phyloP scores from a whole-genome alignment of 306 rosid species.

The Cicer chorassanicum region DNA sequence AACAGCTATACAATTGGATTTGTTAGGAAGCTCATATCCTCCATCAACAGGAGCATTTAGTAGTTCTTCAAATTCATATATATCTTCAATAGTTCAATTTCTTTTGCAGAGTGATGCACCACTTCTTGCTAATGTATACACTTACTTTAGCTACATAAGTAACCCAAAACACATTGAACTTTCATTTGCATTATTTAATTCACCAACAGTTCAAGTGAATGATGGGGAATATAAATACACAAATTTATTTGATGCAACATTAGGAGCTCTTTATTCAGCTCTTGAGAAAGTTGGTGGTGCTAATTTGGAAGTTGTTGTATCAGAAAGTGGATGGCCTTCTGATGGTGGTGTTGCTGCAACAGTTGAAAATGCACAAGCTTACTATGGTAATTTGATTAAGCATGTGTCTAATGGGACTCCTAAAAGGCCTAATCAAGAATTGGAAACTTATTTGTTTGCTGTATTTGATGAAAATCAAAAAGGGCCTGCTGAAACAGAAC shows the following conservation, averaged over 20 bases:
- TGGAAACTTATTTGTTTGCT: too few relatives aligned
- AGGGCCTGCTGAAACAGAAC: too few relatives aligned
- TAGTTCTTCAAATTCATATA: constrained; percentile 36
- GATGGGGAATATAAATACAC: constrained; percentile 42
- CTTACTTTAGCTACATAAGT: too few relatives aligned
- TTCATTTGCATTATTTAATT: too few relatives aligned
- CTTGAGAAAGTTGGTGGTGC: constrained; percentile 58
- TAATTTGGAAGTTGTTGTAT: background rate
- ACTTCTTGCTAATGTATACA: constrained; percentile 48
- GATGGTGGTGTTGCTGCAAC: constrained; percentile 48
- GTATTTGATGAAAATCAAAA: too few relatives aligned
- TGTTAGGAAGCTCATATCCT: constrained; percentile 51
- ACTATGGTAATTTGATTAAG: constrained; percentile 4
- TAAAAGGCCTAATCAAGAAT: constrained; percentile 17
- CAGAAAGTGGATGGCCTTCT: constrained; percentile 37
- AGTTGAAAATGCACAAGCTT: constrained; percentile 46
- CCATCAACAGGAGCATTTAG: constrained; percentile 51
- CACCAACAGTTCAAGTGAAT: background rate
- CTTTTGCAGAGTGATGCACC: constrained; percentile 54
- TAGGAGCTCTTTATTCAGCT: constrained; percentile 58
- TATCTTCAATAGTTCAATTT: constrained; percentile 51
- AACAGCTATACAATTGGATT: constrained; percentile 48
- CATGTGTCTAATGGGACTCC: constrained; percentile 23
- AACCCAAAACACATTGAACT: too few relatives aligned
- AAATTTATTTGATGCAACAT: constrained; percentile 52